These are phyloP conservation scores for Porcisia deanei DNA, from an alignment of 208 protist genomes.

Conservation along the genomic window DNA sequence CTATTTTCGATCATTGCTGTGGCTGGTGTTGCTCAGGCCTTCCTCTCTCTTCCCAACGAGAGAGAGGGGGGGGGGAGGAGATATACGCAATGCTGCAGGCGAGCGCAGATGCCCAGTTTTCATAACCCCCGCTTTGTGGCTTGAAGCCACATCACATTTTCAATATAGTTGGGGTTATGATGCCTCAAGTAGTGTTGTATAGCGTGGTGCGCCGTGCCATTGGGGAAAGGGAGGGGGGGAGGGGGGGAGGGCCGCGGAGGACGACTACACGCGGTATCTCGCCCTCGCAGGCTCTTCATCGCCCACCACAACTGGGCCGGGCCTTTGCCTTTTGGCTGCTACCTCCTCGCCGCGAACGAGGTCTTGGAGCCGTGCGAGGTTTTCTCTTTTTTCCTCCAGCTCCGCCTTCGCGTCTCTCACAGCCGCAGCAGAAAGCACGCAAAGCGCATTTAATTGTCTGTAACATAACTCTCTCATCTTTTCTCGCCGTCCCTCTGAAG, in stretches of 20 bases:
- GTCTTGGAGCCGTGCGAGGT: slow-evolving; percentile 26
- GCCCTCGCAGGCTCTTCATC: slow-evolving; percentile 5
- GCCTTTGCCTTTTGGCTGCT: not conserved
- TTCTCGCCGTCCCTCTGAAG: slow-evolving; percentile 22
- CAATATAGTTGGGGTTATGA: no score
- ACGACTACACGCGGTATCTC: not conserved
- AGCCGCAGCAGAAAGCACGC: slow-evolving; percentile 44
- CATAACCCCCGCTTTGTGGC: no score
- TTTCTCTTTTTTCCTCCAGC: slow-evolving; percentile 37
- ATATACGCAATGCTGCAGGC: no score
- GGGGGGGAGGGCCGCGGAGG: not conserved
- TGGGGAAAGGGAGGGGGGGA: no score
- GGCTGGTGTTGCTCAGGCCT: no score
- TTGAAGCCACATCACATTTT: no score
- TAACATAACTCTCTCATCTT: slow-evolving; percentile 59
- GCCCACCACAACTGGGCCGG: not conserved
- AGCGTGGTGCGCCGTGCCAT: no score
- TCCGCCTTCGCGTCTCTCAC: slow-evolving; percentile 33
- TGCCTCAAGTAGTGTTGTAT: no score
- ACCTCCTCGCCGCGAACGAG: slow-evolving; percentile 7
- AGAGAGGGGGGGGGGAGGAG: no score
- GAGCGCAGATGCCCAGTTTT: no score
- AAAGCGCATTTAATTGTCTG: slow-evolving; percentile 70
- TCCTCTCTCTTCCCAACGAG: no score
- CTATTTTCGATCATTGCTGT: no score